A percentile compares a stretch with the other conserved stretches of the same genome.
These are phyloP conservation scores for Globisporangium carolinianum DNA, from an alignment of 352 stramenopile species.

Conservation along the genomic window DNA sequence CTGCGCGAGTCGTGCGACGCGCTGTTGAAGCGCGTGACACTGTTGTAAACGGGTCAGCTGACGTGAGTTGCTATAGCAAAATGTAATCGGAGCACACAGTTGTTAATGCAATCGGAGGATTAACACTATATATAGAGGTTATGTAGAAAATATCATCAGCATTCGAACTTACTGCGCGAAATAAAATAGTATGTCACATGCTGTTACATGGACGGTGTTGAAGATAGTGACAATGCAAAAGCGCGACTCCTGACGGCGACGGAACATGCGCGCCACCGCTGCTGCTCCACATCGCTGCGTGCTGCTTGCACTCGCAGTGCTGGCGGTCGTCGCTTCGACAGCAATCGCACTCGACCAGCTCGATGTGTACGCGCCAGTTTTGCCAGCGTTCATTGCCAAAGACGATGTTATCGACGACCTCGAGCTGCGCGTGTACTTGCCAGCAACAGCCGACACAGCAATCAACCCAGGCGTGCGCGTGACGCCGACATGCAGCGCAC, in stretches of 20 bases:
- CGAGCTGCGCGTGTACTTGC: slow-evolving; percentile 37
- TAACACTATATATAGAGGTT: no score
- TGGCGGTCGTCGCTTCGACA: background rate
- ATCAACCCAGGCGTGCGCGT: slow-evolving; percentile 14
- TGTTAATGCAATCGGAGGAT: no score
- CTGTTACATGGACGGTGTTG: no score
- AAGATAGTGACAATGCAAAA: no score
- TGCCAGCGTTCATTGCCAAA: slow-evolving; percentile 24
- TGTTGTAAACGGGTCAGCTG: background rate
- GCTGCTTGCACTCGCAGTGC: background rate
- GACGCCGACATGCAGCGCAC: slow-evolving; percentile 21
- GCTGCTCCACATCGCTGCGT: no score
- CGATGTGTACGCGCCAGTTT: slow-evolving; percentile 25
- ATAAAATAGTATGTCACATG: no score
- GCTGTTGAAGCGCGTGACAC: slow-evolving; percentile 26
- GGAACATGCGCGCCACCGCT: no score
- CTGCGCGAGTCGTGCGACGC: slow-evolving; percentile 18
- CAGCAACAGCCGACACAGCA: background rate
- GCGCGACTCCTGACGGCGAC: no score
- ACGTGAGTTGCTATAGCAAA: no score
- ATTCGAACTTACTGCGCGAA: no score
- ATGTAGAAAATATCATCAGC: no score
- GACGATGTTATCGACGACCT: slow-evolving; percentile 28
- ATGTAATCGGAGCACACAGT: no score
- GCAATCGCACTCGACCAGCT: slow-evolving; percentile 7